A percentile compares a stretch with the other conserved stretches of the same genome.
phyloP scores from a whole-genome alignment of 345 rosid genomes.

The Boechera divaricarpa region DNA sequence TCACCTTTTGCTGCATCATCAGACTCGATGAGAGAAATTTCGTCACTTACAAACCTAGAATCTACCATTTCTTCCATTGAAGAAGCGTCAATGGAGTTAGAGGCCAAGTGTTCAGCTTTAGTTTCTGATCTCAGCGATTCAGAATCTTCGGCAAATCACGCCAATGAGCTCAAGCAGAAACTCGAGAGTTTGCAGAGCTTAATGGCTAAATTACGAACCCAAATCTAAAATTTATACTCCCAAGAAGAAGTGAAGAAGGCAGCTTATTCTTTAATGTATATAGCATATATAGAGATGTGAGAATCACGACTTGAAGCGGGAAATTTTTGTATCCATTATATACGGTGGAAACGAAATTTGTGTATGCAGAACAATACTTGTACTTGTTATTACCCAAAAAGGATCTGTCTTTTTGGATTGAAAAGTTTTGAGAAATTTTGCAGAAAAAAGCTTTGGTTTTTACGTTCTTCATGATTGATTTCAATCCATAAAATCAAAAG shows the following conservation, averaged over 20 bases:
- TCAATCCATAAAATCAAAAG: background rate
- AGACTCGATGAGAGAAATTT: constrained; percentile 40
- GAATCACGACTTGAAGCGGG: constrained; percentile 26
- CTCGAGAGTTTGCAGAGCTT: constrained; percentile 70
- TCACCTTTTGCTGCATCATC: constrained; percentile 46
- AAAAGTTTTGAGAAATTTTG: constrained; percentile 26
- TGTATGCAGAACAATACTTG: constrained; percentile 30
- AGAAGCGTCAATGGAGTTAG: constrained; percentile 69
- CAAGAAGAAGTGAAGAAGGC: constrained; percentile 26
- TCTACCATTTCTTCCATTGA: constrained; percentile 74
- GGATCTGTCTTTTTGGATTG: constrained; percentile 27
- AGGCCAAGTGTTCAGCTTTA: constrained; percentile 66
- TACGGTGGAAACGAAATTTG: constrained; percentile 25
- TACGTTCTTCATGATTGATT: constrained; percentile 15
- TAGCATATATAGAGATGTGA: constrained; percentile 41
- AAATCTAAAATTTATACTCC: constrained; percentile 49
- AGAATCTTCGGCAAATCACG: constrained; percentile 47
- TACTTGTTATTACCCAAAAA: constrained; percentile 8
- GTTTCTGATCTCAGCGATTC: constrained; percentile 49
- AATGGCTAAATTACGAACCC: constrained; percentile 63
- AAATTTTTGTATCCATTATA: constrained; percentile 30
- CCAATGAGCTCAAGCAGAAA: constrained; percentile 66
- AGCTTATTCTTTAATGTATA: constrained; percentile 37
- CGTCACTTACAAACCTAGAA: constrained; percentile 42
- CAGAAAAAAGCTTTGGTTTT: constrained; percentile 19